Conservation (phyloP, 2,329 filamentous ascomycete genomes). For the Neonectria ditissima region DNA sequence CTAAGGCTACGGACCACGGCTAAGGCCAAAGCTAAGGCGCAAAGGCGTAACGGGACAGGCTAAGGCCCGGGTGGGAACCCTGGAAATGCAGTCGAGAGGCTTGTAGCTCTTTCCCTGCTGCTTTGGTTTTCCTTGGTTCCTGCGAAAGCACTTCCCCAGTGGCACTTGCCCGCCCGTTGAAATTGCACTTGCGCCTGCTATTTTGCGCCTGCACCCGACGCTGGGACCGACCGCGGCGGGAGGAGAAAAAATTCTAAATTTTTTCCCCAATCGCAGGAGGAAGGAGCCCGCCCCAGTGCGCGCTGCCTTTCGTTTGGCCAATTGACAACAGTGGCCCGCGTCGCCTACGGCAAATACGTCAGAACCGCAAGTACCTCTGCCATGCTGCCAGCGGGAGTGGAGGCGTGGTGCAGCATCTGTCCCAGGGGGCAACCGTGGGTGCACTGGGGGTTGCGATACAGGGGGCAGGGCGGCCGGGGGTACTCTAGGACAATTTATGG, state of each 20-base stretch:
- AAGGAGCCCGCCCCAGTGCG: neutral
- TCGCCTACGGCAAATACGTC: constrained; percentile 22
- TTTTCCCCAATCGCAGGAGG: too few relatives aligned
- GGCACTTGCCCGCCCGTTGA: constrained; percentile 2
- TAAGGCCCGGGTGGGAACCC: constrained; percentile 7
- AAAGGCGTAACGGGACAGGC: neutral
- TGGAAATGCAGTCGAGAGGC: neutral
- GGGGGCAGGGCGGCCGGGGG: neutral
- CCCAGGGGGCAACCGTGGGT: neutral
- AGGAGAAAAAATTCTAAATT: too few relatives aligned
- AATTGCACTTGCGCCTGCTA: constrained; percentile 2
- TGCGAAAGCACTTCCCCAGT: constrained; percentile 1
- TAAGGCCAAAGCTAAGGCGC: neutral
- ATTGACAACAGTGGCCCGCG: constrained; percentile 17
- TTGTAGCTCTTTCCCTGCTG: constrained; percentile 4
- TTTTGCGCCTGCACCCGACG: neutral
- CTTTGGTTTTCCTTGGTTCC: neutral
- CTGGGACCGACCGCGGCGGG: constrained; percentile 10
- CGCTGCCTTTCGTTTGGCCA: constrained; percentile 19
- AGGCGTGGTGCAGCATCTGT: neutral
- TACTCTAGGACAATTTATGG: neutral
- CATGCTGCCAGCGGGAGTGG: constrained; percentile 10
- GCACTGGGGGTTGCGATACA: neutral
- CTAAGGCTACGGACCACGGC: constrained; percentile 3
- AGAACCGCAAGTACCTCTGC: constrained; percentile 25